phyloP scores from a whole-genome alignment of 306 rosid genomes.

The Glycine latifolia region DNA sequence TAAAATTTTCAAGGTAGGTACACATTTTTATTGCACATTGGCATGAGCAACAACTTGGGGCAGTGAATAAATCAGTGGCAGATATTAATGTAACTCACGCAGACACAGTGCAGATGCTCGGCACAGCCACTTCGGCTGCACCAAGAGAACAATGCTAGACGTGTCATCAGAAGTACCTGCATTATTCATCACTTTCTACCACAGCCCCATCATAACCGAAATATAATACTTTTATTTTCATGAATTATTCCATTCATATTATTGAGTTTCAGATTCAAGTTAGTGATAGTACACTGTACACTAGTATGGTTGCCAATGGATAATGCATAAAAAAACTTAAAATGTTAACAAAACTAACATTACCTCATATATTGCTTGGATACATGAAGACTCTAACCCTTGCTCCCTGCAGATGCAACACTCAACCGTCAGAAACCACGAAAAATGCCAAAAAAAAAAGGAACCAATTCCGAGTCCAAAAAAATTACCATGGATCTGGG shows the following conservation, averaged over 20 bases:
- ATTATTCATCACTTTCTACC: conserved; percentile 55
- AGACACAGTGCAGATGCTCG: conserved; percentile 45
- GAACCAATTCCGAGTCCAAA: neutral
- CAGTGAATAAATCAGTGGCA: conserved; percentile 54
- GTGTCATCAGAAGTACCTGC: conserved; percentile 58
- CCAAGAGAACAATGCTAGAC: conserved; percentile 47
- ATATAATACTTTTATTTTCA: neutral
- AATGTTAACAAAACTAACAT: neutral
- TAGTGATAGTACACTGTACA: neutral
- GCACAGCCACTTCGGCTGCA: conserved; percentile 47
- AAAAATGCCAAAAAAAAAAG: neutral
- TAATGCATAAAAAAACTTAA: neutral
- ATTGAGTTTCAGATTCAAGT: neutral
- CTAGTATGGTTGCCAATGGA: neutral
- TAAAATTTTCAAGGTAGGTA: neutral
- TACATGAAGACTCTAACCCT: conserved; percentile 95
- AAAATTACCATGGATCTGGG: conserved; percentile 85
- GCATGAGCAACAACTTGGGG: conserved; percentile 4
- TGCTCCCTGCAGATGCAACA: conserved; percentile 68
- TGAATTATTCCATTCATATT: neutral
- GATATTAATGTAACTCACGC: conserved; percentile 44
- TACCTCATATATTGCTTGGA: conserved; percentile 93
- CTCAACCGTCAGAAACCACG: conserved; percentile 37
- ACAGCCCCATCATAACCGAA: conserved; percentile 15
- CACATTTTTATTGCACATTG: too few species aligned